phyloP scores from a whole-genome alignment of 2,329 filamentous ascomycete species.

The Tolypocladium pustulatum region DNA sequence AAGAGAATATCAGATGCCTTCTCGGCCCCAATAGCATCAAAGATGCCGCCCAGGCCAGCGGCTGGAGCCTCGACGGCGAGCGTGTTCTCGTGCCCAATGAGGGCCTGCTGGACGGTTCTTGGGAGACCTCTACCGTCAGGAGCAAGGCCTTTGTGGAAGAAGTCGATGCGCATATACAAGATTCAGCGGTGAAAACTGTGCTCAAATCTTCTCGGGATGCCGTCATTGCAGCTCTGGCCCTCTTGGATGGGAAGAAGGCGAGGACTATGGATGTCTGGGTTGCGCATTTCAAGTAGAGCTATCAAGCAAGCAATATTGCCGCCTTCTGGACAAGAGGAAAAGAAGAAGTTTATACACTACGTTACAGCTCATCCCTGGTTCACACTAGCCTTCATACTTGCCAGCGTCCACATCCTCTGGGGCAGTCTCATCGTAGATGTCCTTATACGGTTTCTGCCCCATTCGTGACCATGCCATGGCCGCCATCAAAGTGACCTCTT shows the following conservation, averaged over 20 bases:
- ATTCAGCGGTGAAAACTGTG: conserved; percentile 16
- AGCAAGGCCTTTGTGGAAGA: conserved; percentile 18
- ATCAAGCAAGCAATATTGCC: too few relatives aligned
- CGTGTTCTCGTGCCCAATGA: conserved; percentile 21
- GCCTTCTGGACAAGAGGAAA: not conserved
- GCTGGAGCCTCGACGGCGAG: conserved; percentile 27
- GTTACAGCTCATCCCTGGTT: too few relatives aligned
- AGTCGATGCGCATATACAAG: conserved; percentile 16
- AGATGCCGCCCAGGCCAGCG: conserved; percentile 19
- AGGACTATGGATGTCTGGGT: conserved; percentile 34
- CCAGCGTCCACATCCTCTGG: not conserved
- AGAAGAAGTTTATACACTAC: too few relatives aligned
- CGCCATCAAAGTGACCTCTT: conserved; percentile 32
- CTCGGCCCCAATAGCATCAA: conserved; percentile 30
- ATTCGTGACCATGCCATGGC: conserved; percentile 30
- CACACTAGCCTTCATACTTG: not conserved
- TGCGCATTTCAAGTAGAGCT: conserved; percentile 5
- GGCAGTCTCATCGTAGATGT: conserved; percentile 10
- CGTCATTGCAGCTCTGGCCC: conserved; percentile 16
- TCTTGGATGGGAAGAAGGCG: conserved; percentile 17
- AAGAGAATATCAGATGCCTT: conserved; percentile 36
- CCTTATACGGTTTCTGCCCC: conserved; percentile 33
- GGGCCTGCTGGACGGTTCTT: conserved; percentile 20
- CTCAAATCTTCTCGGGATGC: conserved; percentile 21
- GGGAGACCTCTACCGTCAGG: conserved; percentile 10